These are phyloP conservation scores for Sporothrix protearum DNA, from an alignment of 2,329 filamentous ascomycete species.

Conservation along the genomic window DNA sequence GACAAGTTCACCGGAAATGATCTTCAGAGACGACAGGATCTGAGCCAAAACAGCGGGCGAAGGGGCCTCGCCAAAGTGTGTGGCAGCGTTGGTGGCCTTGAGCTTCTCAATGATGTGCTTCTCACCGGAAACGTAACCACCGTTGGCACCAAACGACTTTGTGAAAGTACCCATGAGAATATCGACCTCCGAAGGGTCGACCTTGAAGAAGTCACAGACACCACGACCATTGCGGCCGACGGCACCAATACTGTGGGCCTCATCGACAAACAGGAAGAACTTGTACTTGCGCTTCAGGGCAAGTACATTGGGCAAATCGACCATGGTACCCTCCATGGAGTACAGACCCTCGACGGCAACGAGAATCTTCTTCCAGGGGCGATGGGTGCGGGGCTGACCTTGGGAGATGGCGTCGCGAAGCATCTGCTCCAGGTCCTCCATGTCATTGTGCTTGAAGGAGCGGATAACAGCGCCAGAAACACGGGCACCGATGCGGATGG, in stretches of 20 bases:
- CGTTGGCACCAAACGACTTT: constrained; percentile 97
- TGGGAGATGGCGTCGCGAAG: constrained; percentile 92
- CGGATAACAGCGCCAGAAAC: constrained; percentile 91
- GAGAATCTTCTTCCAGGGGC: constrained; percentile 98
- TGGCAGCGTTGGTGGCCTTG: constrained; percentile 77
- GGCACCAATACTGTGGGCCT: constrained; percentile 93
- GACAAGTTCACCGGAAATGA: constrained; percentile 82
- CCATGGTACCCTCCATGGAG: constrained; percentile 99
- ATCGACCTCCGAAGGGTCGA: constrained; percentile 83
- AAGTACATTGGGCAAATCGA: constrained; percentile 87
- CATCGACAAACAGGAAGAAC: constrained; percentile 91
- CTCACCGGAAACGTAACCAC: constrained; percentile 88
- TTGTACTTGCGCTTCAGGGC: constrained; percentile 93
- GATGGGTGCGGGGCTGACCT: constrained; percentile 95
- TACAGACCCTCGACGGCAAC: constrained; percentile 96
- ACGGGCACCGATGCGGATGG: constrained; percentile 91
- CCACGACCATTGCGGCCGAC: constrained; percentile 83
- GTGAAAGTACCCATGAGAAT: constrained; percentile 98
- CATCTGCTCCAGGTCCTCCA: constrained; percentile 77
- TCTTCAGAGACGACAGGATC: constrained; percentile 78
- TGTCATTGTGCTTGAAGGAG: constrained; percentile 98
- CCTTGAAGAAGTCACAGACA: constrained; percentile 95
- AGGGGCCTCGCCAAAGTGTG: constrained; percentile 82
- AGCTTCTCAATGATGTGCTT: constrained; percentile 92
- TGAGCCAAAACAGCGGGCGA: constrained; percentile 85